Percentiles rank a stretch among this genome's conserved stretches.
phyloP scores from a whole-genome alignment of 2,329 filamentous ascomycete genomes.

The Ophiostoma piceae region DNA sequence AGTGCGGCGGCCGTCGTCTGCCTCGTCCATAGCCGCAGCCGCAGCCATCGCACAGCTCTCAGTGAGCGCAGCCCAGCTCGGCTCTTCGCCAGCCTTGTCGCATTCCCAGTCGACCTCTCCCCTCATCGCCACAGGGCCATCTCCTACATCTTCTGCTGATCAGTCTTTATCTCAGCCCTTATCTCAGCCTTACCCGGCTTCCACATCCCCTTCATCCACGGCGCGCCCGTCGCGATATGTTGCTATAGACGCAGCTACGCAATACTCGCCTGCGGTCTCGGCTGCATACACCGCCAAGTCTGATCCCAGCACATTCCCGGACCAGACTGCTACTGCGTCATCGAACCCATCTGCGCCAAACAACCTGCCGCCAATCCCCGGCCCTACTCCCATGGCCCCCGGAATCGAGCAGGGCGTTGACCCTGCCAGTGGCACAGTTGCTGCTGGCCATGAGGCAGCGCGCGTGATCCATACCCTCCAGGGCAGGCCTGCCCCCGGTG shows the following conservation, averaged over 20 bases:
- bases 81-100: background rate
- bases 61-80: conserved; percentile 1
- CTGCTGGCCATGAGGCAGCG: conserved; percentile 3
- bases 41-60: background rate
- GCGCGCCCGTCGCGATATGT: conserved; percentile 21
- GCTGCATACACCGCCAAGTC: conserved; percentile 36
- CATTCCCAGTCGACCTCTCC: conserved; percentile 1
- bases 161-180: background rate
- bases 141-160: background rate
- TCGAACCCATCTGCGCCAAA: conserved; percentile 23
- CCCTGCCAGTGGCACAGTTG: conserved; percentile 17
- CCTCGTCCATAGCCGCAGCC: conserved; percentile 5
- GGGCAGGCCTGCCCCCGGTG: conserved; percentile 12
- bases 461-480: background rate
- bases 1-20: conserved; percentile 18
- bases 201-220: background rate
- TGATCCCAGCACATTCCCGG: background rate
- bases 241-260: conserved; percentile 45
- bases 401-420: conserved; percentile 29
- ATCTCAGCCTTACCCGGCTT: conserved; percentile 4
- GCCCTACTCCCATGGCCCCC: conserved; percentile 30
- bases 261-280: conserved; percentile 47
- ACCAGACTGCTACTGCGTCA: background rate
- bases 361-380: conserved; percentile 32
- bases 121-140: background rate